These are phyloP conservation scores for Tolypocladium endophyticum DNA, from an alignment of 2,329 filamentous ascomycete genomes.

Conservation along the genomic window DNA sequence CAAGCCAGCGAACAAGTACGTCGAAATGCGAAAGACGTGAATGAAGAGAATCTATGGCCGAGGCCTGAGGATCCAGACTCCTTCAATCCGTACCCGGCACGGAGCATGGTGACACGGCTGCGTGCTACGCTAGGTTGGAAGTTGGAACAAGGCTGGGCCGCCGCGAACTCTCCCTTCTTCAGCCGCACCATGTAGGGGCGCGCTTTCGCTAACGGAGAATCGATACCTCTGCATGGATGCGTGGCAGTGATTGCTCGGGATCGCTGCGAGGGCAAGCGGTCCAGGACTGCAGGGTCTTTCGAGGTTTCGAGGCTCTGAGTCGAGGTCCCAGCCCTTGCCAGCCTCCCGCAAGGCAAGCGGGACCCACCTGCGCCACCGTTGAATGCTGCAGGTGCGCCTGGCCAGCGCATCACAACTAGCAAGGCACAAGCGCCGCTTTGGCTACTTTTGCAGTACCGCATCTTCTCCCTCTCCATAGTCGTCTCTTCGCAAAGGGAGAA, in stretches of 20 bases:
- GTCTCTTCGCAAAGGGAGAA: background rate
- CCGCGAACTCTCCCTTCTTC: background rate
- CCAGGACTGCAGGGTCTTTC: no score
- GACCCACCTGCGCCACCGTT: conserved; percentile 2
- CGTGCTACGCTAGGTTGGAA: no score
- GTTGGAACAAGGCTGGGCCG: background rate
- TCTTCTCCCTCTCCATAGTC: background rate
- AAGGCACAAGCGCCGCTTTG: background rate
- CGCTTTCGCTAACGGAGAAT: background rate
- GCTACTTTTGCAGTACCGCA: background rate
- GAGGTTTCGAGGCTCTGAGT: background rate
- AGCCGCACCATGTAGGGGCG: background rate
- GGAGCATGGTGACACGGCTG: background rate
- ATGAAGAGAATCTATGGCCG: background rate
- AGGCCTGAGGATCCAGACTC: background rate
- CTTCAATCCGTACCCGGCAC: background rate
- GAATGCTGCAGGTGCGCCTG: conserved; percentile 2
- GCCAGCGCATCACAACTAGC: background rate
- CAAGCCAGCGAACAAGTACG: no score
- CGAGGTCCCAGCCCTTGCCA: conserved; percentile 5
- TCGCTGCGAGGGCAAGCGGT: no score
- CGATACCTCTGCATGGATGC: background rate
- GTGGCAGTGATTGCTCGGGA: background rate
- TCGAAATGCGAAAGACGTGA: background rate
- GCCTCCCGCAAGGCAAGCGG: conserved; percentile 3